A percentile compares a stretch with the other conserved stretches of the same genome.
phyloP scores from a whole-genome alignment of 345 rosid genomes.

The Barbarea vulgaris region DNA sequence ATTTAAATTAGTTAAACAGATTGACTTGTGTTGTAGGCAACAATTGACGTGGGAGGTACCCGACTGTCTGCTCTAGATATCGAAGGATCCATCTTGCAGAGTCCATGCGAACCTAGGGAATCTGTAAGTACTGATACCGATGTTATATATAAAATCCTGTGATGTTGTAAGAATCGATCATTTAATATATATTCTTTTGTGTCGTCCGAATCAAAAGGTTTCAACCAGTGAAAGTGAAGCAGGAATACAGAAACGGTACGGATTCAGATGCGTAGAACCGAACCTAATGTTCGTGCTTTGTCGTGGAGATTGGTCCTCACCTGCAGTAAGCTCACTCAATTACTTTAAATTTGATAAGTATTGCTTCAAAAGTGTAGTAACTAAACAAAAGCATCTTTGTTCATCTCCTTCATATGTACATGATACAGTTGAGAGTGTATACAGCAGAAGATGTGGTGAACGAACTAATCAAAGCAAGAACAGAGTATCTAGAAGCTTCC shows the following conservation, averaged over 20 bases:
- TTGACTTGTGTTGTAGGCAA: slow-evolving; percentile 56
- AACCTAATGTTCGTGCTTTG: slow-evolving; percentile 43
- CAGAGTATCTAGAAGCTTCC: slow-evolving; percentile 43
- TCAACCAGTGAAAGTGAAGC: slow-evolving; percentile 31
- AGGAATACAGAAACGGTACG: slow-evolving; percentile 23
- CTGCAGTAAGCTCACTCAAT: slow-evolving; percentile 39
- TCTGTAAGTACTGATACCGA: slow-evolving; percentile 24
- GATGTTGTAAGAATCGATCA: not conserved
- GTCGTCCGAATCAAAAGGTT: slow-evolving; percentile 17
- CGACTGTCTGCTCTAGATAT: slow-evolving; percentile 84
- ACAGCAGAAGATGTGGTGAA: slow-evolving; percentile 43
- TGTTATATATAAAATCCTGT: not conserved
- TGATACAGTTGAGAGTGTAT: slow-evolving; percentile 41
- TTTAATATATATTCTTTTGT: not conserved
- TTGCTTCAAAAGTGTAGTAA: not conserved
- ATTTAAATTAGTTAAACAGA: not conserved
- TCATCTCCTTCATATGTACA: not conserved
- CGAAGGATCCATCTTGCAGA: slow-evolving; percentile 83
- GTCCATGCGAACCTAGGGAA: slow-evolving; percentile 59
- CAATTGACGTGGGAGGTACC: slow-evolving; percentile 81
- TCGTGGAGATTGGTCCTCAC: slow-evolving; percentile 48
- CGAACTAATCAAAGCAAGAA: slow-evolving; percentile 42
- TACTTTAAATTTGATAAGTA: not conserved
- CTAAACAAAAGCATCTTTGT: not conserved
- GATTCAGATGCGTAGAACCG: slow-evolving; percentile 42